Evolutionary conservation across 2,329 filamentous ascomycete genomes (phyloP), one percentile per base, ranked within the genome.

Genomic region (Pestalotiopsis sp.): DNA sequence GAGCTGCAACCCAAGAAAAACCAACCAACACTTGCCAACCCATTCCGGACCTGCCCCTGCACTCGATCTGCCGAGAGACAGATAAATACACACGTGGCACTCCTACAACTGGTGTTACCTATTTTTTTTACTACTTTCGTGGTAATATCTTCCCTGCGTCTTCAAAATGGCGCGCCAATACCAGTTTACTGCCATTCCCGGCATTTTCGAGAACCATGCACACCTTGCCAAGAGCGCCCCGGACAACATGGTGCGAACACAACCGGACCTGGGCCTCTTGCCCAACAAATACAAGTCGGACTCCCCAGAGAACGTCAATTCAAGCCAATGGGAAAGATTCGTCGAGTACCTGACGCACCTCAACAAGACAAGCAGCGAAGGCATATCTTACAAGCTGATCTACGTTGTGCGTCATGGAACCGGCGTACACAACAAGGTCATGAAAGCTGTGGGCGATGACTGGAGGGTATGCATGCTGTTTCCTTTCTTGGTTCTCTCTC

Each of bases 341-440:
- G 65, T 63, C 14, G 52, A 41, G 3, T 68, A 71, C n/a, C 7
- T 71, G 9, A 12, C 64, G 57, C 4, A 59, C 36, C 62, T 72
- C 9, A 72, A 71, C 4, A 12, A 57, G 17, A 14, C 20, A 17
- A 41, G 25, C 31, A 25, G 58, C 4, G 61, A 68, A 12, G 71
- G 62, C 12, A 66, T 52, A 38, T 71, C 62, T 2, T 71, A 70
- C 41, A 72, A 72, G 60, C n/a, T 72, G 9, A 25, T 72, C 3
- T 71, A 67, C 20, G 20, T 72, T 5, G 69, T 71, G 39, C 70
- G 71, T 3, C 71, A 72, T 45, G 71, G 70, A 23, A 36, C 36
- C 62, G 66, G 71, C 0, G 45, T 69, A 23, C 71, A 72, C 39
- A 72, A 72, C 31, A 62, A 70, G 14, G 63, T 69, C 56, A 72